These are phyloP conservation scores for Leucoagaricus sp. DNA, from an alignment of 1,284 basidiomycete genomes.

Conservation along the genomic window DNA sequence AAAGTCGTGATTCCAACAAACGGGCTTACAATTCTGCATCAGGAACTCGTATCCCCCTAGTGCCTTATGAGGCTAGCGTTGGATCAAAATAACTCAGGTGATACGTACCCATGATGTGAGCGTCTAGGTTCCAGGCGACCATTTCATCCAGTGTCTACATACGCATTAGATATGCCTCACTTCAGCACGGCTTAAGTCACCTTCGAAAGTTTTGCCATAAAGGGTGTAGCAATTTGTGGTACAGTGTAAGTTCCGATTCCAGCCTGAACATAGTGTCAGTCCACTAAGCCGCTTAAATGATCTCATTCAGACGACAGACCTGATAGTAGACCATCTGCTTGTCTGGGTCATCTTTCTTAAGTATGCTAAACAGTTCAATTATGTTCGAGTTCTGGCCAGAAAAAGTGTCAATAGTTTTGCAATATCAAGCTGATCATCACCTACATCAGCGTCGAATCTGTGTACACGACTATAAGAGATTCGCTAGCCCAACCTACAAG, in stretches of 20 bases:
- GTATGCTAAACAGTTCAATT: conserved; percentile 40
- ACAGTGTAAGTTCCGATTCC: conserved; percentile 56
- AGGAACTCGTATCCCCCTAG: conserved; percentile 61
- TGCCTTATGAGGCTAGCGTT: not conserved
- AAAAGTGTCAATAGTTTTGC: not conserved
- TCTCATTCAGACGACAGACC: conserved; percentile 1
- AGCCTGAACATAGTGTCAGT: conserved; percentile 38
- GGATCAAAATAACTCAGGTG: not conserved
- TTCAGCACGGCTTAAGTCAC: conserved; percentile 17
- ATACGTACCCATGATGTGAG: conserved; percentile 48
- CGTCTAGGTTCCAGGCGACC: conserved; percentile 51
- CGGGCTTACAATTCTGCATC: conserved; percentile 55
- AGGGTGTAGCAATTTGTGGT: conserved; percentile 40
- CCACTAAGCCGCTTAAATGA: too few relatives aligned
- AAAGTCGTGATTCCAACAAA: not conserved
- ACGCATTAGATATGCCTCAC: not conserved
- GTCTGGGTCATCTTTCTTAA: conserved; percentile 42
- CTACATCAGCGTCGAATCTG: conserved; percentile 41
- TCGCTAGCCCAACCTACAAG: too few relatives aligned
- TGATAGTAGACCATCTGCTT: conserved; percentile 51
- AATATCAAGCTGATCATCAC: not conserved
- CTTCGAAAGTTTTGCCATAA: conserved; percentile 38
- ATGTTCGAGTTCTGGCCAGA: conserved; percentile 40
- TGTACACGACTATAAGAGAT: not conserved
- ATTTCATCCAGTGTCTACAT: conserved; percentile 43